Conservation (phyloP, 208 protist species). For the Wallacemonas collosoma region DNA sequence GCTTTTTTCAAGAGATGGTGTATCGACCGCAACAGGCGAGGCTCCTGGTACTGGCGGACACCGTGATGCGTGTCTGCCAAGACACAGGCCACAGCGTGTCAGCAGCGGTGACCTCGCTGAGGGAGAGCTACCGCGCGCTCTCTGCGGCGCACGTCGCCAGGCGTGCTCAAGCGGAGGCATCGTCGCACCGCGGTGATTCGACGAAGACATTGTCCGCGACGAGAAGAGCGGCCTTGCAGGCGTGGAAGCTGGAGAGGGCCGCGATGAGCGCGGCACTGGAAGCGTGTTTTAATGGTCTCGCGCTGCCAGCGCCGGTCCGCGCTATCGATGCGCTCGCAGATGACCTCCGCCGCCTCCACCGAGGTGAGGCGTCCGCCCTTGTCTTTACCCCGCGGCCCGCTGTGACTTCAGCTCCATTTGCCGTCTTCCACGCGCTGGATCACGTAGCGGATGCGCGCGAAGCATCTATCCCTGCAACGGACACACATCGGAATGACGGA, state of each 20-base stretch:
- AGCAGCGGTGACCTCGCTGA: neutral
- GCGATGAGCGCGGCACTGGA: neutral
- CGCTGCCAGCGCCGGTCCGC: neutral
- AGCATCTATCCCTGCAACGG: no score
- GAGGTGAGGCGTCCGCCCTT: neutral
- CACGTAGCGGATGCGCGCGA: no score
- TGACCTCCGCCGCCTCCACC: neutral
- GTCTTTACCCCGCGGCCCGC: constrained; percentile 1
- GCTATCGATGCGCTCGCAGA: neutral
- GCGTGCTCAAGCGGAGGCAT: neutral
- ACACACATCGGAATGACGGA: no score
- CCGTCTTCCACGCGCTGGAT: no score
- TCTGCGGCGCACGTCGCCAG: neutral
- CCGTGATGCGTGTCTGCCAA: neutral
- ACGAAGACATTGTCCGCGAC: no score
- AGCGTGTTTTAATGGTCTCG: neutral
- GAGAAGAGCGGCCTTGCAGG: neutral
- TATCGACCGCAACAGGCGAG: constrained; percentile 2
- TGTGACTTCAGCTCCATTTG: neutral
- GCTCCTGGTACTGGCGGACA: neutral
- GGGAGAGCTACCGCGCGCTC: neutral
- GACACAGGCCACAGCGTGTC: neutral
- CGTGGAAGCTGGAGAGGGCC: neutral
- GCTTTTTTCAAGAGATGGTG: constrained; percentile 9
- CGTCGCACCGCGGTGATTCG: neutral